A percentile compares a stretch with the other conserved stretches of the same genome.
Conservation (phyloP, 768 basidiomycete species). For the Collybiopsis luxurians region DNA sequence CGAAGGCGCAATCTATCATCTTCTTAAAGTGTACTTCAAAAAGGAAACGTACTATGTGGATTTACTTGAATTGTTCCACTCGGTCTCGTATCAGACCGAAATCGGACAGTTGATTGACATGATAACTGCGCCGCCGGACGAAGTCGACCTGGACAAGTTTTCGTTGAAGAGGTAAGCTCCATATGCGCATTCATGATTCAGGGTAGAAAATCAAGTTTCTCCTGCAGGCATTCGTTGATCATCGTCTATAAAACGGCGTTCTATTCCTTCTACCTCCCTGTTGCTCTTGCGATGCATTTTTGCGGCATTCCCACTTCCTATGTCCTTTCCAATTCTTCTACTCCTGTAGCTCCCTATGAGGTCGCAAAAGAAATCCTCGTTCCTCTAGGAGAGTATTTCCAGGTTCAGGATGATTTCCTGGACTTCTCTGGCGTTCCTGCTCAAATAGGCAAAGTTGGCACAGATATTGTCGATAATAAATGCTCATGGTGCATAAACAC, state of each 20-base stretch:
- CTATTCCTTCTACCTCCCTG: constrained; percentile 98
- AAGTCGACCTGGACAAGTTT: constrained; percentile 85
- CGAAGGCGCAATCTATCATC: constrained; percentile 87
- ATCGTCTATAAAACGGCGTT: constrained; percentile 97
- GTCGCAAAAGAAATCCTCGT: constrained; percentile 64
- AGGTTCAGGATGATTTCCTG: constrained; percentile 96
- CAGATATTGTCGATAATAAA: constrained; percentile 98
- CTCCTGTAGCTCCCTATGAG: not conserved
- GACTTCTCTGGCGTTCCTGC: constrained; percentile 83
- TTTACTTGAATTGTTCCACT: constrained; percentile 88
- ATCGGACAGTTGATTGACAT: constrained; percentile 95
- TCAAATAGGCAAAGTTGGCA: constrained; percentile 82
- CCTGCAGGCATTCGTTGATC: constrained; percentile 80
- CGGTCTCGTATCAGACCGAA: constrained; percentile 89
- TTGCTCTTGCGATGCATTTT: constrained; percentile 90
- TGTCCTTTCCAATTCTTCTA: constrained; percentile 63
- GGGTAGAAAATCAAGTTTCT: not conserved
- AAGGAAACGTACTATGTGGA: constrained; percentile 81
- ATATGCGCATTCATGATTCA: not conserved
- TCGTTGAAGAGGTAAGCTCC: constrained; percentile 71
- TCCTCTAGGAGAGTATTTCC: constrained; percentile 97
- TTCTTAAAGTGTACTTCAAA: constrained; percentile 87
- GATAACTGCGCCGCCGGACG: constrained; percentile 90
- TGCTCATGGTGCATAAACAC: constrained; percentile 96
- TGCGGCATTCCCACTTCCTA: constrained; percentile 57